These are phyloP conservation scores for Kwoniella dendrophila DNA, from an alignment of 768 basidiomycete species.

Conservation along the genomic window DNA sequence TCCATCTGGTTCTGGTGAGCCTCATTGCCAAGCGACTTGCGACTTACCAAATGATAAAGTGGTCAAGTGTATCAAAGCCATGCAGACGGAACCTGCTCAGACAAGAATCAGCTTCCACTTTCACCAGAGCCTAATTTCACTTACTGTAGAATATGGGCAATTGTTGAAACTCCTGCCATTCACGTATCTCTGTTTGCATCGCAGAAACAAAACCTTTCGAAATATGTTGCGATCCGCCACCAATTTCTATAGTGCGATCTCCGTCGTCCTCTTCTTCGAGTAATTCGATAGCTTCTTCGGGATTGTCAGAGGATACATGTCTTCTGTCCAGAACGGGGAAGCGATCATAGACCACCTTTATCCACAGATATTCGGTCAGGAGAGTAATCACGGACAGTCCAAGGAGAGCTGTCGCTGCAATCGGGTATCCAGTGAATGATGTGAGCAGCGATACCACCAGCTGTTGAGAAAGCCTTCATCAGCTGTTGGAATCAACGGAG, in stretches of 20 bases:
- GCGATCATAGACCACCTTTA: constrained; percentile 44
- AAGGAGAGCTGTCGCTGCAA: constrained; percentile 31
- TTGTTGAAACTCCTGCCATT: constrained; percentile 47
- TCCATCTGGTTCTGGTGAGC: constrained; percentile 32
- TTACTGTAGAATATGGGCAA: constrained; percentile 53
- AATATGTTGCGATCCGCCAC: neutral
- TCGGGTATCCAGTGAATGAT: constrained; percentile 32
- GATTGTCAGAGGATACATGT: neutral
- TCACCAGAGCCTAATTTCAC: constrained; percentile 4
- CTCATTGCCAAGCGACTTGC: neutral
- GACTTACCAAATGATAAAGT: constrained; percentile 50
- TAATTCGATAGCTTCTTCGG: neutral
- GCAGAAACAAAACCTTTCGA: too few species aligned
- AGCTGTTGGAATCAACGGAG: too few species aligned
- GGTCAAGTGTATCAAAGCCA: constrained; percentile 48
- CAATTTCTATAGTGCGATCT: neutral
- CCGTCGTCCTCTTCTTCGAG: neutral
- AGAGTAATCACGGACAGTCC: constrained; percentile 30
- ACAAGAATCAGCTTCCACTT: constrained; percentile 12
- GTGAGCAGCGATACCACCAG: constrained; percentile 52
- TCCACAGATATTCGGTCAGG: constrained; percentile 49
- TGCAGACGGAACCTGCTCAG: constrained; percentile 41
- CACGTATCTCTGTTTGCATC: constrained; percentile 23
- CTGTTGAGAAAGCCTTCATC: too few species aligned
- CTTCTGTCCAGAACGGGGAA: constrained; percentile 40